Evolutionary conservation across 371 early-diverging fungal species (phyloP).

Genomic region (Rhizoclosmatium hyalinum): DNA sequence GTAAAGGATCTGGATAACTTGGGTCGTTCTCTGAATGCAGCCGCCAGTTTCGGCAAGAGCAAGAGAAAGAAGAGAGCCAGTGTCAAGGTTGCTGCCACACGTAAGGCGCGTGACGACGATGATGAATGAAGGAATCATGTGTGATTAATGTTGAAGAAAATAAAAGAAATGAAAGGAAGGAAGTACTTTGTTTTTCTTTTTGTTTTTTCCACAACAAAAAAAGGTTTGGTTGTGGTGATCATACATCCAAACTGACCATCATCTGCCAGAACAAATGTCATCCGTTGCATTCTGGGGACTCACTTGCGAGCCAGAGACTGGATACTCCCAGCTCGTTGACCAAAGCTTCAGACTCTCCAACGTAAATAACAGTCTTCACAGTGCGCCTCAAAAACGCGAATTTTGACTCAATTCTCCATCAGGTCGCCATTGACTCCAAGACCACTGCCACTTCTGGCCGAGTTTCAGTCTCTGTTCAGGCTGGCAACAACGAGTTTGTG

Average conservation of each 20-base stretch:
- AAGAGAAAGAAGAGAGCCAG: slow-evolving; percentile 41
- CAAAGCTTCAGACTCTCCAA: slow-evolving; percentile 77
- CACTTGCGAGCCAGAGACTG: slow-evolving; percentile 42
- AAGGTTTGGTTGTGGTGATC: not conserved
- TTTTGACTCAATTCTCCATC: not conserved
- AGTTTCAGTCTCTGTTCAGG: slow-evolving; percentile 69
- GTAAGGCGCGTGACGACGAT: slow-evolving; percentile 3
- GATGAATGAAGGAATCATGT: slow-evolving; percentile 6
- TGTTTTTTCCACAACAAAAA: not conserved
- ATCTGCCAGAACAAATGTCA: not conserved
- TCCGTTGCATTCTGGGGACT: slow-evolving; percentile 38
- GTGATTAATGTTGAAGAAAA: not conserved
- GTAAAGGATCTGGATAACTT: slow-evolving; percentile 93
- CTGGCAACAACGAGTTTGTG: slow-evolving; percentile 75
- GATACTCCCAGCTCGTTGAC: slow-evolving; percentile 64
- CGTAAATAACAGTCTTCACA: slow-evolving; percentile 52
- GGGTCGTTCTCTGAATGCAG: slow-evolving; percentile 80
- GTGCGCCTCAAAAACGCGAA: not conserved
- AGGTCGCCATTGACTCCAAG: slow-evolving; percentile 75
- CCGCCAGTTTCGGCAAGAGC: slow-evolving; percentile 52
- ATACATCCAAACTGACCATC: no score
- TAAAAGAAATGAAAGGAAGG: no score
- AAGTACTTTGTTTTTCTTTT: not conserved
- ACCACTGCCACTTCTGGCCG: slow-evolving; percentile 54
- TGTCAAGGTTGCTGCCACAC: slow-evolving; percentile 11